Evolutionary conservation across 768 basidiomycete genomes (phyloP).

Genomic region (Tubosaeta sp.): DNA sequence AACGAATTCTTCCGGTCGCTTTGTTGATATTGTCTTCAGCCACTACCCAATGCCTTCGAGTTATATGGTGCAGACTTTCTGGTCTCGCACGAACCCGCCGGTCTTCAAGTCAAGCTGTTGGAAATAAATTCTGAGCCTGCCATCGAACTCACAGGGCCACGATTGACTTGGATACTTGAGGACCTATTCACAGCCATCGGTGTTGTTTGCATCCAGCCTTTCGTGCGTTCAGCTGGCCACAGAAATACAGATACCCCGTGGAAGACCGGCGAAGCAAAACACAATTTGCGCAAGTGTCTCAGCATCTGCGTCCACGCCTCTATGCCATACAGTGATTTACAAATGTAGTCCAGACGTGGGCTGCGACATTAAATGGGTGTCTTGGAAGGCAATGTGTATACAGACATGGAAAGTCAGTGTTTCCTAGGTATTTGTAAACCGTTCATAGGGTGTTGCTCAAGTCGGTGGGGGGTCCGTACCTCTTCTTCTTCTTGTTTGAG

Average conservation of each 20-base stretch:
- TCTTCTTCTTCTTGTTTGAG: slow-evolving; percentile 10
- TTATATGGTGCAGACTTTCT: slow-evolving; percentile 94
- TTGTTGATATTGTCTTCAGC: slow-evolving; percentile 38
- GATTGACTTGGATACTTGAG: slow-evolving; percentile 75
- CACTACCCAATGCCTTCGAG: slow-evolving; percentile 89
- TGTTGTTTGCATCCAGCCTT: slow-evolving; percentile 66
- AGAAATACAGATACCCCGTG: slow-evolving; percentile 29
- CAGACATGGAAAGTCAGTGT: neutral
- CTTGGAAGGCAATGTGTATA: neutral
- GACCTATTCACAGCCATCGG: slow-evolving; percentile 75
- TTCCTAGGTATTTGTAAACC: slow-evolving; percentile 7
- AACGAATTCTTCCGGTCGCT: neutral
- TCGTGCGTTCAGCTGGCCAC: slow-evolving; percentile 21
- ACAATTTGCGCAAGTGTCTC: slow-evolving; percentile 65
- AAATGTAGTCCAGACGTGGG: neutral
- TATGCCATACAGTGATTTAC: slow-evolving; percentile 5
- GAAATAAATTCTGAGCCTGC: slow-evolving; percentile 97
- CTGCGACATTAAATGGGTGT: neutral
- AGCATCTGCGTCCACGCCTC: slow-evolving; percentile 46
- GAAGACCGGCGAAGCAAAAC: slow-evolving; percentile 47
- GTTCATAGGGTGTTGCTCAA: neutral
- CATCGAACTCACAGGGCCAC: slow-evolving; percentile 85
- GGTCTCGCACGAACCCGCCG: slow-evolving; percentile 43
- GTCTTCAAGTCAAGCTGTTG: slow-evolving; percentile 66
- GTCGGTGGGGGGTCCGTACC: neutral